Evolutionary conservation across 257 asterid genomes (phyloP), one percentile per base, ranked within the genome.

Genomic region (Solanum paucissectum): DNA sequence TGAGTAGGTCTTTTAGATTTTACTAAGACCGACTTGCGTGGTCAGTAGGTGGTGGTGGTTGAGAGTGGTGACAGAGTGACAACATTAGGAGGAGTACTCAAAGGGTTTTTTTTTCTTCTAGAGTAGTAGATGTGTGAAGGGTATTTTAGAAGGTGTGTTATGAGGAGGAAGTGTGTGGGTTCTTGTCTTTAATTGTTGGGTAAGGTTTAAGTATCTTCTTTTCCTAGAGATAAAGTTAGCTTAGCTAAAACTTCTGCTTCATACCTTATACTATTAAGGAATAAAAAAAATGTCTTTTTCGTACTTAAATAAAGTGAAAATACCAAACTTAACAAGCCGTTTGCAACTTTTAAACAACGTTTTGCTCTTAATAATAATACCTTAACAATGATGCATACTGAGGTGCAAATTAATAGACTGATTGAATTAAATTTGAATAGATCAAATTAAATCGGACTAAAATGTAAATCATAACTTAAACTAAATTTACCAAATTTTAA

Each of bases 131-230:
- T 27, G 66, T 20, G 18, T 32, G 32, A 29, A 60, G 81, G 77
- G 86, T 84, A 82, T 88, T 88, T 88, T 88, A 91, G 87, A 33
- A 62, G 62, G 36, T 69, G 9, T 64, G 6, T 71, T 69, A 66
- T 73, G 88, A 40, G 83, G 64, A 69, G 86, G 16, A 69, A 34
- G 16, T 40, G 81, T 36, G 83, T n/a, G 42, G 87, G 77, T 75
- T 23, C 72, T 52, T 90, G 88, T 94, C 44, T 86, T 20, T 75
- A 76, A 87, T 88, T 89, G 84, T 90, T 86, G 93, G 97, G 94
- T 93, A 92, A 93, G 98, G 98, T 93, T 94, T 94, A 91, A 95
- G 98, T 91, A 94, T 93, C 95, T 94, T 89, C 97, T 90, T 94
- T 94, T 90, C 96, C 95, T 79, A 52, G 85, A 90, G 29, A 91